phyloP scores from a whole-genome alignment of 805 yeast genomes.

The Ogataea methylovora region DNA sequence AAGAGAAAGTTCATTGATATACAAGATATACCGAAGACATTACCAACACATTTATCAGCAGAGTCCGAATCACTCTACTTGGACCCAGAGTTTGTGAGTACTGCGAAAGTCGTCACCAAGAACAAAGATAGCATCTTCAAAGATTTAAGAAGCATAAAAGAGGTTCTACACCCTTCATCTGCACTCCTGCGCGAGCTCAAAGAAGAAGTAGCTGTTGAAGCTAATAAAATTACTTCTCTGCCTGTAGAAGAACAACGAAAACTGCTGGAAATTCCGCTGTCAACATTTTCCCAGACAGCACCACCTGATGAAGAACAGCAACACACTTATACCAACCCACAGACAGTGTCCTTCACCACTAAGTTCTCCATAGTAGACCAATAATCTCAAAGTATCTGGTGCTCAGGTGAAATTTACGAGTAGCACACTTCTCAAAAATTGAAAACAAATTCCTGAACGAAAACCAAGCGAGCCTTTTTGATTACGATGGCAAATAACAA shows the following conservation, averaged over 20 bases:
- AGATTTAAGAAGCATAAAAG: conserved; percentile 1
- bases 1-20: conserved; percentile 50
- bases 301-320: neutral
- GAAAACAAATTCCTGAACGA: too few species aligned
- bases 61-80: conserved; percentile 15
- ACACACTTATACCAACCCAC: conserved; percentile 1
- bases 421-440: too few species aligned
- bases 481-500: too few species aligned
- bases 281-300: conserved; percentile 16
- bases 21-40: conserved; percentile 31
- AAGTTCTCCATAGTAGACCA: too few species aligned
- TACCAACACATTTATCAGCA: conserved; percentile 12
- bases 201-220: conserved; percentile 6
- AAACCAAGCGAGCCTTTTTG: too few species aligned
- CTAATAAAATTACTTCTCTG: conserved; percentile 4
- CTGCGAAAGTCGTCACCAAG: conserved; percentile 12
- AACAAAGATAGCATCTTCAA: conserved; percentile 6
- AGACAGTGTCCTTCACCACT: too few species aligned
- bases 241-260: conserved; percentile 3
- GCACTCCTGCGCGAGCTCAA: conserved; percentile 8
- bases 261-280: conserved; percentile 8
- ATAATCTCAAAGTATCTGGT: too few species aligned
- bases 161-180: conserved; percentile 8
- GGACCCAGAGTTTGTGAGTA: conserved; percentile 29
- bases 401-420: too few species aligned